A percentile compares a stretch with the other conserved stretches of the same genome.
phyloP scores from a whole-genome alignment of 257 asterid species.

The Striga asiatica region DNA sequence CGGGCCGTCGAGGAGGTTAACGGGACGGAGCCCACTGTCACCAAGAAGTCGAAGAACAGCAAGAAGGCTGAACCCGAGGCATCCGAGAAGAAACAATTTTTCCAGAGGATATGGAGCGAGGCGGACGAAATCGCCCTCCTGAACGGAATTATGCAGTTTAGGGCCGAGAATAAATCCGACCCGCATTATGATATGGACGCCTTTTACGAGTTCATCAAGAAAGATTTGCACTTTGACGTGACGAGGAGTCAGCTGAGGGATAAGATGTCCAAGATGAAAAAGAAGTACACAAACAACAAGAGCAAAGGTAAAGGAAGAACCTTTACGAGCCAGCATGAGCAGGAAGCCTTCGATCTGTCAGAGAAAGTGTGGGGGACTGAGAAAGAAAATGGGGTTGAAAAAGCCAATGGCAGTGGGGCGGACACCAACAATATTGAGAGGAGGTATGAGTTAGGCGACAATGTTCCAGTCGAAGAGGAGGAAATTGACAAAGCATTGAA shows the following conservation, averaged over 20 bases:
- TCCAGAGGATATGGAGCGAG: slow-evolving; percentile 44
- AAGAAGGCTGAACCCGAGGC: slow-evolving; percentile 11
- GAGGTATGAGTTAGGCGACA: too few species aligned
- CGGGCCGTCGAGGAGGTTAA: slow-evolving; percentile 20
- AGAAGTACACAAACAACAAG: slow-evolving; percentile 29
- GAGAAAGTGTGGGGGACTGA: slow-evolving; percentile 19
- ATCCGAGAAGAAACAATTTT: slow-evolving; percentile 13
- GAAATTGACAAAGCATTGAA: too few species aligned
- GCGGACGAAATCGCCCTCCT: slow-evolving; percentile 42
- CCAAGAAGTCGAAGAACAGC: slow-evolving; percentile 37
- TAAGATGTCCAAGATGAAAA: slow-evolving; percentile 40
- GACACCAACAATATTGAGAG: too few species aligned
- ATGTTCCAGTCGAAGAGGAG: too few species aligned
- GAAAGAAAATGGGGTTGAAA: slow-evolving; percentile 3
- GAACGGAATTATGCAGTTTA: slow-evolving; percentile 33
- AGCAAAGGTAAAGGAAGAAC: slow-evolving; percentile 25
- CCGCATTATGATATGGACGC: slow-evolving; percentile 27
- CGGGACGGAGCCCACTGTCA: slow-evolving; percentile 19
- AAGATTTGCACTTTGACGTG: slow-evolving; percentile 25
- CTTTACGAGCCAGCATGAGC: slow-evolving; percentile 28
- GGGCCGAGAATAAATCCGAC: slow-evolving; percentile 22
- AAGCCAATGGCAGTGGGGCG: too few species aligned
- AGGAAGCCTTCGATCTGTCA: slow-evolving; percentile 29
- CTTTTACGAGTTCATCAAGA: slow-evolving; percentile 34
- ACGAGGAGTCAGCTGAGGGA: slow-evolving; percentile 33